Evolutionary conservation across 2,329 filamentous ascomycete species (phyloP).

Genomic region (Aspergillus pseudoviridinutans): DNA sequence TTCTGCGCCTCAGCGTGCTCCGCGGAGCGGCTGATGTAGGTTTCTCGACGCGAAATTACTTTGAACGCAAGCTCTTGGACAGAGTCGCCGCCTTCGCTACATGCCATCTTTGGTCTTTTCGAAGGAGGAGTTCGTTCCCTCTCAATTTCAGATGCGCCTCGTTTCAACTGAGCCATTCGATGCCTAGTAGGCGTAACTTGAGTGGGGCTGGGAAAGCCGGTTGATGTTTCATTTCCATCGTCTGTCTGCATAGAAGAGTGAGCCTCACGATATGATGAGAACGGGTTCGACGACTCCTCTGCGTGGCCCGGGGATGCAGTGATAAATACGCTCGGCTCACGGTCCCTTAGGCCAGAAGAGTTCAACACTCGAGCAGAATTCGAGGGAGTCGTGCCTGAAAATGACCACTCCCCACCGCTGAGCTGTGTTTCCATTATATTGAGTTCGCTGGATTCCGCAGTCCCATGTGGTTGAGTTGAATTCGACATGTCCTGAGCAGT

Average conservation of each 20-base stretch:
- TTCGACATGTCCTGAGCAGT: constrained; percentile 15
- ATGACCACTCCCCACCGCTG: constrained; percentile 13
- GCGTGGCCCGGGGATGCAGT: constrained; percentile 6
- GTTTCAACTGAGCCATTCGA: constrained; percentile 11
- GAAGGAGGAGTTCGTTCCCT: constrained; percentile 11
- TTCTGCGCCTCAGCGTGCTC: constrained; percentile 20
- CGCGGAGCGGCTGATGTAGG: constrained; percentile 16
- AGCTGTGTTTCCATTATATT: constrained; percentile 21
- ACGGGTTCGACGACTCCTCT: constrained; percentile 15
- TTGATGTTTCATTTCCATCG: not conserved
- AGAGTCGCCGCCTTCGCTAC: not conserved
- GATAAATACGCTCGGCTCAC: constrained; percentile 10
- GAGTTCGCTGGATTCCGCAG: constrained; percentile 2
- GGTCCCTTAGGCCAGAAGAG: constrained; percentile 19
- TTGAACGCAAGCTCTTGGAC: constrained; percentile 7
- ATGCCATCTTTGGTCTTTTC: constrained; percentile 7
- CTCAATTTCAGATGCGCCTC: constrained; percentile 7
- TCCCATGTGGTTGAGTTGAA: constrained; percentile 4
- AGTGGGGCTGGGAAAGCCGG: not conserved
- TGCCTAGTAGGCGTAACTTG: constrained; percentile 3
- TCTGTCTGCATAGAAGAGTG: constrained; percentile 11
- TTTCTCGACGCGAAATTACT: constrained; percentile 19
- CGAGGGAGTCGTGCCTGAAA: constrained; percentile 13
- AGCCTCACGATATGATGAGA: constrained; percentile 17
- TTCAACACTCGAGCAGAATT: constrained; percentile 18